Conservation (phyloP, 257 asterid species). For the Fraxinus quadrangulata region DNA sequence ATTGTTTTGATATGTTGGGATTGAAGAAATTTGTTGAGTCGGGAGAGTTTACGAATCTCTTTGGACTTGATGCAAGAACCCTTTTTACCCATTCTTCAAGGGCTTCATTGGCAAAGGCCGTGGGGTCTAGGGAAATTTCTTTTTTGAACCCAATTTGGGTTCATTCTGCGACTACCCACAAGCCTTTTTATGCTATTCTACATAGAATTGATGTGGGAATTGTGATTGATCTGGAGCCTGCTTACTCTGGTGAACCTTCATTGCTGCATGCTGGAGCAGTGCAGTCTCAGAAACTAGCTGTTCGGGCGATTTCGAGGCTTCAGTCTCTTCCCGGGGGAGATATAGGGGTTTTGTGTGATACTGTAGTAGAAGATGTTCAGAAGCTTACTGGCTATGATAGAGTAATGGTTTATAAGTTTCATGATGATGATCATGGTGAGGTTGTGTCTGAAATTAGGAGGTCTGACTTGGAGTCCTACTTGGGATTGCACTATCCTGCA, state of each 20-base stretch:
- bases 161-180: constrained; percentile 46
- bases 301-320: constrained; percentile 53
- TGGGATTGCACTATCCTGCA: constrained; percentile 32
- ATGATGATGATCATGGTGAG: constrained; percentile 68
- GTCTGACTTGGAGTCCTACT: constrained; percentile 51
- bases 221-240: constrained; percentile 63
- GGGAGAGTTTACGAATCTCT: constrained; percentile 31
- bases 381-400: constrained; percentile 60
- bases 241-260: constrained; percentile 61
- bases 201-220: constrained; percentile 63
- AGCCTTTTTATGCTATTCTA: constrained; percentile 57
- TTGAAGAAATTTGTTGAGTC: constrained; percentile 44
- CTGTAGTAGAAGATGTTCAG: constrained; percentile 54
- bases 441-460: constrained; percentile 59
- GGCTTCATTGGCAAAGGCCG: constrained; percentile 47
- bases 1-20: constrained; percentile 53
- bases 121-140: constrained; percentile 49
- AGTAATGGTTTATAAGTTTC: constrained; percentile 64
- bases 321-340: constrained; percentile 67
- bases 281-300: constrained; percentile 62
- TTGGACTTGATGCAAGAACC: constrained; percentile 52
- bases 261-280: constrained; percentile 60
- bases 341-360: constrained; percentile 49
- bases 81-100: constrained; percentile 51
- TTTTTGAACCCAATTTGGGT: constrained; percentile 59